These are phyloP conservation scores for Fusarium lateritium DNA, from an alignment of 2,329 filamentous ascomycete genomes.

Conservation along the genomic window DNA sequence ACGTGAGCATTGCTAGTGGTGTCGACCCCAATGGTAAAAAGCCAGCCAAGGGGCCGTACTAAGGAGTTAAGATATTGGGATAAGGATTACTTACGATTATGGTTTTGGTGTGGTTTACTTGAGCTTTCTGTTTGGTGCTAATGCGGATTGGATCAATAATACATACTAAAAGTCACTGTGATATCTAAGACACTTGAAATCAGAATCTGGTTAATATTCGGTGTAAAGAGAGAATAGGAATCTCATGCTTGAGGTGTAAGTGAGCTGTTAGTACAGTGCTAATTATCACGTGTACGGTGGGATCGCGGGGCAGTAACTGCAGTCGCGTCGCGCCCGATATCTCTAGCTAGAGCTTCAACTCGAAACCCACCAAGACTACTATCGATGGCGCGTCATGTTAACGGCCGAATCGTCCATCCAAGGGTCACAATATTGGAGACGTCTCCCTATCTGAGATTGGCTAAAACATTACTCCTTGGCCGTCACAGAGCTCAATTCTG, in stretches of 20 bases:
- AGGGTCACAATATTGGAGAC: conserved; percentile 10
- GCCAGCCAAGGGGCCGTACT: conserved; percentile 44
- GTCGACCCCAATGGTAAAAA: conserved; percentile 54
- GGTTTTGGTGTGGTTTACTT: conserved; percentile 21
- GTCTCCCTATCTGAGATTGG: conserved; percentile 5
- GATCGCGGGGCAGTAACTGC: conserved; percentile 43
- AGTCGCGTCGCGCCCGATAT: conserved; percentile 40
- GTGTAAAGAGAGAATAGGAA: not conserved
- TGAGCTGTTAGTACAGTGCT: conserved; percentile 17
- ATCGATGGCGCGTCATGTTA: conserved; percentile 17
- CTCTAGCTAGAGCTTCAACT: conserved; percentile 9
- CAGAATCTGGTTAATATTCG: not conserved
- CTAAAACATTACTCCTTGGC: not conserved
- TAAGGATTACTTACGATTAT: conserved; percentile 17
- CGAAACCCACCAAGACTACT: conserved; percentile 1
- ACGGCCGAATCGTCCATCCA: not conserved
- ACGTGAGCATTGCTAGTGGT: conserved; percentile 47
- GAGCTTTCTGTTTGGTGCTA: conserved; percentile 5
- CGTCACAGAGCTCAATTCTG: not conserved
- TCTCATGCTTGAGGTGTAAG: not conserved
- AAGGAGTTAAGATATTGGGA: conserved; percentile 14
- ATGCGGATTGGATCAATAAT: conserved; percentile 5
- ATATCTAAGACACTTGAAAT: not conserved
- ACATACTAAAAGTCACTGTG: not conserved
- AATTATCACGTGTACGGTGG: conserved; percentile 22